Evolutionary conservation across 495 filamentous ascomycete species (phyloP).

Genomic region (Neurospora africana): DNA sequence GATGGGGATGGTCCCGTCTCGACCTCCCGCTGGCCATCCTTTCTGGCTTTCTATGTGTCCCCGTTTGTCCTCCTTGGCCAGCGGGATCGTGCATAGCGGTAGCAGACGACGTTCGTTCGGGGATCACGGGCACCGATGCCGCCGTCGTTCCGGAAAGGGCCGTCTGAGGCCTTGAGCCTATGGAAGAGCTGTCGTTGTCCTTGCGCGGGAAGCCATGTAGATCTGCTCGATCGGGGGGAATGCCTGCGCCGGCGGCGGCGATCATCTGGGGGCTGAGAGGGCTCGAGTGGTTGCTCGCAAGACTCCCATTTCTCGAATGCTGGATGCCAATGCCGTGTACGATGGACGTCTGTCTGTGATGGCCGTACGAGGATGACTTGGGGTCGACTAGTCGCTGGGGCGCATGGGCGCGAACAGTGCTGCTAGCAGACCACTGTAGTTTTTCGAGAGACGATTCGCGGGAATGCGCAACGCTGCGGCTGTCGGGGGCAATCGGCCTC

Average conservation of each 20-base stretch:
- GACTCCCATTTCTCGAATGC: constrained; percentile 79
- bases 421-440: constrained; percentile 42
- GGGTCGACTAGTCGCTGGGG: constrained; percentile 43
- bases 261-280: constrained; percentile 78
- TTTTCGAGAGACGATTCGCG: constrained; percentile 41
- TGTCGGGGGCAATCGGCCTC: constrained; percentile 24
- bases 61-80: constrained; percentile 3
- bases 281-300: constrained; percentile 51
- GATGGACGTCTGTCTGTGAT: constrained; percentile 89
- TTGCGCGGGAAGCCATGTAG: constrained; percentile 31
- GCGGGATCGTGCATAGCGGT: constrained; percentile 12
- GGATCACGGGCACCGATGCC: constrained; percentile 18
- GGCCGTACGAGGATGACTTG: constrained; percentile 56
- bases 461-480: constrained; percentile 34
- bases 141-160: constrained; percentile 34
- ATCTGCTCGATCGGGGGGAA: constrained; percentile 34
- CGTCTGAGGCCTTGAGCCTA: constrained; percentile 26
- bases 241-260: constrained; percentile 48
- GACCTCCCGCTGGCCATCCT: constrained; percentile 54
- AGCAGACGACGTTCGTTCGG: constrained; percentile 26
- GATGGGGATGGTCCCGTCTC: constrained; percentile 62
- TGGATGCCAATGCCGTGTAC: constrained; percentile 86
- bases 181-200: constrained; percentile 26
- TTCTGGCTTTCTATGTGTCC: constrained; percentile 43
- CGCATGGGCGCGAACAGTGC: constrained; percentile 23